Percentiles rank a stretch among this genome's conserved stretches.
Evolutionary conservation across 1,139 yeast genomes (phyloP).

Genomic region (Saccharomycopsis phalli): DNA sequence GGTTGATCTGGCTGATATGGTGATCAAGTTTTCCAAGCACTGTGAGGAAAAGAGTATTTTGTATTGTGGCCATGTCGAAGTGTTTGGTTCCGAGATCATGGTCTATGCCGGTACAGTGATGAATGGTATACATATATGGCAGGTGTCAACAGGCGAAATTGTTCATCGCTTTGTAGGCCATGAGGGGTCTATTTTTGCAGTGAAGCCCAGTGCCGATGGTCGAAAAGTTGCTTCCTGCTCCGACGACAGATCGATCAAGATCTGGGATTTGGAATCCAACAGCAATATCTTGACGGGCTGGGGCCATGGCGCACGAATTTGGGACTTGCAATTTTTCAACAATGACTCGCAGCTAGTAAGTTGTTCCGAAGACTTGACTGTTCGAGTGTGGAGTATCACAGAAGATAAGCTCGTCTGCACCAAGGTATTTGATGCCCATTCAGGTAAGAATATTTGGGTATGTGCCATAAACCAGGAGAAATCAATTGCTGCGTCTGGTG

Average conservation of each 20-base stretch:
- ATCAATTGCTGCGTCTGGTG: slow-evolving; percentile 62
- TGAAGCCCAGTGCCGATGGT: slow-evolving; percentile 51
- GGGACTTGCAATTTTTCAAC: slow-evolving; percentile 65
- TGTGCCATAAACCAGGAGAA: slow-evolving; percentile 47
- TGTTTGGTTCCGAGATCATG: slow-evolving; percentile 36
- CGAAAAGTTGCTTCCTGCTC: slow-evolving; percentile 68
- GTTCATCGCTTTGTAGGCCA: slow-evolving; percentile 59
- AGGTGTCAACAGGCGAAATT: slow-evolving; percentile 34
- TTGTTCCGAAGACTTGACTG: slow-evolving; percentile 84
- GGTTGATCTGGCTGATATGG: slow-evolving; percentile 31
- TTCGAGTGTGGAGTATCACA: slow-evolving; percentile 63
- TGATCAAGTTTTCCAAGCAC: slow-evolving; percentile 35
- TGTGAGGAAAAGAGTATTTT: slow-evolving; percentile 74
- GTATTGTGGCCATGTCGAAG: slow-evolving; percentile 72
- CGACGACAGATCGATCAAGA: slow-evolving; percentile 79
- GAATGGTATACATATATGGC: slow-evolving; percentile 82
- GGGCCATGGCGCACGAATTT: slow-evolving; percentile 94
- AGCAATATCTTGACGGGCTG: slow-evolving; percentile 67
- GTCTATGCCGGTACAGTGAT: slow-evolving; percentile 90
- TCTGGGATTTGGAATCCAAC: slow-evolving; percentile 59
- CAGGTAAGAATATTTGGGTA: slow-evolving; percentile 86
- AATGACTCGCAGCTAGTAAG: slow-evolving; percentile 38
- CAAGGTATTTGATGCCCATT: slow-evolving; percentile 55
- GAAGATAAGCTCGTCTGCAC: slow-evolving; percentile 32
- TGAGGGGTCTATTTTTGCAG: slow-evolving; percentile 87